Evolutionary conservation across 2,329 filamentous ascomycete genomes (phyloP).

Genomic region (Pseudopithomyces chartarum): DNA sequence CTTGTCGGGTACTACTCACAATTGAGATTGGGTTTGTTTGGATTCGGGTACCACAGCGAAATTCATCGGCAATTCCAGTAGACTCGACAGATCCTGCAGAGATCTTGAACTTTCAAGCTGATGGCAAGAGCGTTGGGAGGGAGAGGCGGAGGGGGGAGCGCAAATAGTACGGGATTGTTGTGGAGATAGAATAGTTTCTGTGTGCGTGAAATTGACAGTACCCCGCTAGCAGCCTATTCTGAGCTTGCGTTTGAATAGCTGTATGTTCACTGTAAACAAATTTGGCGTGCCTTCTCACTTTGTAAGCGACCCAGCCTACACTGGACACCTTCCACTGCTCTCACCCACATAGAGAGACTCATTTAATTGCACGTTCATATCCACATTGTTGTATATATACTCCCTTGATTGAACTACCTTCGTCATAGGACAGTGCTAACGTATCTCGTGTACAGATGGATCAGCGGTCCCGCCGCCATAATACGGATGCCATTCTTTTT

Average conservation of each 20-base stretch:
- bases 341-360: background rate
- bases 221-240: too few relatives aligned
- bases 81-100: too few relatives aligned
- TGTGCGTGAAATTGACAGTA: too few relatives aligned
- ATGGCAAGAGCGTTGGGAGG: too few relatives aligned
- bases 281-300: conserved; percentile 1
- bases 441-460: conserved; percentile 1
- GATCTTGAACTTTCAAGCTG: too few relatives aligned
- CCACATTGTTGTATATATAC: background rate
- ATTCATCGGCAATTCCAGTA: too few relatives aligned
- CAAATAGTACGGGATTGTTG: too few relatives aligned
- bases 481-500: background rate
- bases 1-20: too few relatives aligned
- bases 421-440: background rate
- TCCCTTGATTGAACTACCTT: background rate
- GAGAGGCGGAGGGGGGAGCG: too few relatives aligned
- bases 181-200: too few relatives aligned
- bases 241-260: background rate
- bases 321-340: background rate
- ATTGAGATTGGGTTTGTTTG: too few relatives aligned
- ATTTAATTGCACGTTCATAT: background rate
- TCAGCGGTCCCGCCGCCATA: background rate
- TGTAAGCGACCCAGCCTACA: background rate
- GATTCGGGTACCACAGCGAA: too few relatives aligned
- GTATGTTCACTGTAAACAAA: background rate